These are phyloP conservation scores for Rutidosis leptorrhynchoides DNA, from an alignment of 129 eudicot genomes.

Conservation along the genomic window DNA sequence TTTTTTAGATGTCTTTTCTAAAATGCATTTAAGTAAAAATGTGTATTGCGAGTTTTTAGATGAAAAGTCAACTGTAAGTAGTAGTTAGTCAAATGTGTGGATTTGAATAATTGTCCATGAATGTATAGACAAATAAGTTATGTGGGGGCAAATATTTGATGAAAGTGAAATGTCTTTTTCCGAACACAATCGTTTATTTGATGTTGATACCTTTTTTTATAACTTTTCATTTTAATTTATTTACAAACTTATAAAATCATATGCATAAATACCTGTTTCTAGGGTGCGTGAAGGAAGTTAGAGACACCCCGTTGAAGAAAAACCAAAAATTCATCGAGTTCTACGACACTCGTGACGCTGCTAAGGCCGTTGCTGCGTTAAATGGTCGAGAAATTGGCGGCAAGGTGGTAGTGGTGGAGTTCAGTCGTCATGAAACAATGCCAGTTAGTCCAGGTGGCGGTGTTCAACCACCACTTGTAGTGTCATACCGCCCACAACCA, in stretches of 20 bases:
- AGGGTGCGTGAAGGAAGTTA: constrained; percentile 77
- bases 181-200: constrained; percentile 10
- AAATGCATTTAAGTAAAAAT: no score
- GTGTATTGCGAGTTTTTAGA: no score
- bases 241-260: no score
- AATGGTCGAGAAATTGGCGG: constrained; percentile 59
- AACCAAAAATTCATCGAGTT: constrained; percentile 68
- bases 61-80: no score
- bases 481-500: constrained; percentile 19
- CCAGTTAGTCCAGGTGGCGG: not conserved
- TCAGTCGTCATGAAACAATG: constrained; percentile 30
- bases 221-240: no score
- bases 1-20: no score
- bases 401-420: constrained; percentile 48
- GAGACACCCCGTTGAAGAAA: constrained; percentile 58
- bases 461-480: constrained; percentile 6
- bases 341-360: constrained; percentile 64
- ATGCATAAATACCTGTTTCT: constrained; percentile 7
- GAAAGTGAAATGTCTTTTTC: constrained; percentile 36
- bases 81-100: not conserved
- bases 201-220: constrained; percentile 31
- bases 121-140: constrained; percentile 10
- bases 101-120: constrained; percentile 19
- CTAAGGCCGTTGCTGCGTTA: constrained; percentile 46
- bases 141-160: constrained; percentile 15